Base-by-base conservation (phyloP, 1,284 basidiomycete species). In the Cutaneotrichosporon sp. region DNA sequence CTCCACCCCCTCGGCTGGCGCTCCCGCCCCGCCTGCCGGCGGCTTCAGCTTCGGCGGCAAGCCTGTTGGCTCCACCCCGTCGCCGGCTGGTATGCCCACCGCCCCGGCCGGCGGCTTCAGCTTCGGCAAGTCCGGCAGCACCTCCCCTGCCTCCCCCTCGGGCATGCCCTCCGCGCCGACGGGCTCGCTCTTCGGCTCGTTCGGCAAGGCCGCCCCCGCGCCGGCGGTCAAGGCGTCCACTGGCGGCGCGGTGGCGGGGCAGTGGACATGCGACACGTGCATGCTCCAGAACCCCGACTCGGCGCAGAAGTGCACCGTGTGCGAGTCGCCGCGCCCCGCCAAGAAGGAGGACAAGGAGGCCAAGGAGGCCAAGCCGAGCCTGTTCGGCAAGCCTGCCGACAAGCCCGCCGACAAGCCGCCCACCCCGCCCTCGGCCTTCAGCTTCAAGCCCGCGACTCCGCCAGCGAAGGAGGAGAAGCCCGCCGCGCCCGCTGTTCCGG, bases 191-290 rank as follows among this genome's bases (percentile, higher is more conserved):
- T 56, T 56, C 49, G 47, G 49, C 20, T 36, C 53, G 18, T 52
- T 60, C 25, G 47, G 54, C 47, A 31, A 59, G 34, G 20, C 51
- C 14, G 14, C 50, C 10, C n/a, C 50, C 16, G 7, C 18, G 25
- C 22, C 20, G 34, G 42, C 6, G 52, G 22, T 22, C 63, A 29
- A 69, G 31, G 13, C 71, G 66, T 50, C 47, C 18, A 31, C 47
- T 29, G 47, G 47, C 9, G 47, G 47, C 2, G 47, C 25, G 0
- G 47, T 24, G 31, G 25, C 36, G 6, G 49, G 49, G 5, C 57
- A 67, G 11, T 86, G 84, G 85, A 80, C 64, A 10, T 87, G 85
- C 67, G 72, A 72, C 1, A 60, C 72, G 13, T 87, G 86, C 59
- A 79, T 78, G 74, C 67, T 85, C 36, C 72, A 79, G 47, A 87